A percentile compares a stretch with the other conserved stretches of the same genome.
Conservation (phyloP, 352 stramenopile species). For the Globisporangium acanthophoron region DNA sequence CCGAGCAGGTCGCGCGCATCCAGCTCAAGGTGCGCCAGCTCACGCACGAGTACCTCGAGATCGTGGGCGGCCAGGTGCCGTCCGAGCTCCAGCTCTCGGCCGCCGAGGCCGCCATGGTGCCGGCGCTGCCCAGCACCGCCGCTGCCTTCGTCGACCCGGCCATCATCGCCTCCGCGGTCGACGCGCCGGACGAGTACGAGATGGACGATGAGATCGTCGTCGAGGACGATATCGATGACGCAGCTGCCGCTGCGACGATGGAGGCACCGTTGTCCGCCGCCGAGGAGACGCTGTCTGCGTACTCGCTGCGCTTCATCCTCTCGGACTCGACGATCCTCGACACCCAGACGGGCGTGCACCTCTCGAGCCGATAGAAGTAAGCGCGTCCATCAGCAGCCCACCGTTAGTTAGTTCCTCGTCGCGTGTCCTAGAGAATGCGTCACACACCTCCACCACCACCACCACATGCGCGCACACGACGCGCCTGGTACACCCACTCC, state of each 20-base stretch:
- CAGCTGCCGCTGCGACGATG: constrained; percentile 3
- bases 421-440: constrained; percentile 1
- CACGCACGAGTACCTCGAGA: constrained; percentile 73
- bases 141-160: constrained; percentile 43
- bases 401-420: neutral
- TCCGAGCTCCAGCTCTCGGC: constrained; percentile 61
- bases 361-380: constrained; percentile 5
- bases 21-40: constrained; percentile 76
- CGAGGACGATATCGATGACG: constrained; percentile 33
- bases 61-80: constrained; percentile 69
- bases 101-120: constrained; percentile 45
- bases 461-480: neutral
- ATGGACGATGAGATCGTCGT: constrained; percentile 32
- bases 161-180: constrained; percentile 43
- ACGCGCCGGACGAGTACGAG: constrained; percentile 37
- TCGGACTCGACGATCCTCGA: constrained; percentile 72
- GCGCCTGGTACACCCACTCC: neutral
- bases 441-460: neutral
- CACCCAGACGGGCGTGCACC: constrained; percentile 44
- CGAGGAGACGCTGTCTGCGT: constrained; percentile 47
- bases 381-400: neutral
- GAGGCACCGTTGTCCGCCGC: neutral
- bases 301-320: constrained; percentile 80
- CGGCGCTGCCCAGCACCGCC: constrained; percentile 33
- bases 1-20: constrained; percentile 64